Percentiles rank a stretch among this genome's conserved stretches.
Conservation (phyloP, 2,329 filamentous ascomycete species). For the Epicoccum sorghinum region DNA sequence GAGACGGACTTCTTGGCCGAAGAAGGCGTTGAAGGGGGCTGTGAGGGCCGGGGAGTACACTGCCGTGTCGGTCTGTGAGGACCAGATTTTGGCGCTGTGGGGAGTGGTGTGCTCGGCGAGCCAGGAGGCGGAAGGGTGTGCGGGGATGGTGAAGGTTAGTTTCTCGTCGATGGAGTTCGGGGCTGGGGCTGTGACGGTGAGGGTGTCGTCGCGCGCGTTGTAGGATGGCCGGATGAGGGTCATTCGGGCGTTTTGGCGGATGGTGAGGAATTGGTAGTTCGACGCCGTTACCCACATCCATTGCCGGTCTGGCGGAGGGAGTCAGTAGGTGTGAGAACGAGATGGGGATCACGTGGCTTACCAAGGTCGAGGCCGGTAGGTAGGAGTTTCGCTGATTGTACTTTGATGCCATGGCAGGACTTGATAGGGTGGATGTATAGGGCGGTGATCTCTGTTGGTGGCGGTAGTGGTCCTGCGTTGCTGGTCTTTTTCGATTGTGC, state of each 20-base stretch:
- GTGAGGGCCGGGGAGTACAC: conserved; percentile 61
- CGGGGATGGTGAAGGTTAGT: conserved; percentile 57
- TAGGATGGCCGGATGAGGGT: conserved; percentile 65
- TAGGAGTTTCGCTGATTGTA: conserved; percentile 59
- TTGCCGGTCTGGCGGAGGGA: conserved; percentile 56
- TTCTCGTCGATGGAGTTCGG: conserved; percentile 41
- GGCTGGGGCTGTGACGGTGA: conserved; percentile 57
- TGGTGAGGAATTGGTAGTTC: conserved; percentile 64
- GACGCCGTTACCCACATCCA: conserved; percentile 69
- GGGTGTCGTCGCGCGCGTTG: conserved; percentile 51
- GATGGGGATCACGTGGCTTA: conserved; percentile 9
- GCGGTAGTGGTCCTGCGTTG: conserved; percentile 37
- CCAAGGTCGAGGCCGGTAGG: conserved; percentile 63
- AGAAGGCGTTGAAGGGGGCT: conserved; percentile 60
- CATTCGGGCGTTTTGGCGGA: conserved; percentile 66
- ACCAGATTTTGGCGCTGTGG: conserved; percentile 63
- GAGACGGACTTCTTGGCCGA: conserved; percentile 61
- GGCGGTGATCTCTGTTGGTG: conserved; percentile 51
- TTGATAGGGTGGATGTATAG: conserved; percentile 70
- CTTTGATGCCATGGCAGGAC: conserved; percentile 67
- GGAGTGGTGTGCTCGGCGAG: conserved; percentile 59
- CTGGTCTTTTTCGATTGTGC: conserved; percentile 20
- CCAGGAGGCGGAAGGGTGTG: conserved; percentile 61
- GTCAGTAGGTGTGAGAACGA: conserved; percentile 3
- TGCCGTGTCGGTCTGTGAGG: conserved; percentile 62